These are phyloP conservation scores for Starmerella stigmatis DNA, from an alignment of 805 yeast genomes.

Conservation along the genomic window DNA sequence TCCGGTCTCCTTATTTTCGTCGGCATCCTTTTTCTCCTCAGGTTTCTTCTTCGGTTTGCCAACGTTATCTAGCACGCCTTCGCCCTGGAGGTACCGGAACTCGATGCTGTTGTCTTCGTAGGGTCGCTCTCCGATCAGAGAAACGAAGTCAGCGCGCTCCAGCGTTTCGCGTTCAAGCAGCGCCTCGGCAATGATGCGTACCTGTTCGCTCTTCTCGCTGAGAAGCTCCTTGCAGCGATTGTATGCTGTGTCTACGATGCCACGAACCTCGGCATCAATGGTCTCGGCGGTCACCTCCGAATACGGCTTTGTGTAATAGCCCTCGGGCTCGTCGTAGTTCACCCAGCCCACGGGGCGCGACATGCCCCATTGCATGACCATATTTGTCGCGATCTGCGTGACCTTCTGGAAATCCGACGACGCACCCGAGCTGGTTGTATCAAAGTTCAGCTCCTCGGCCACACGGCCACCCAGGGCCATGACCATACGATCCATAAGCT, in stretches of 20 bases:
- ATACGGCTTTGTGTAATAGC: slow-evolving; percentile 71
- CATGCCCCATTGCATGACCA: slow-evolving; percentile 94
- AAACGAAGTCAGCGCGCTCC: slow-evolving; percentile 88
- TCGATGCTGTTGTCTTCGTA: slow-evolving; percentile 38
- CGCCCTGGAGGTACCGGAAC: slow-evolving; percentile 26
- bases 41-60: slow-evolving; percentile 6
- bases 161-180: slow-evolving; percentile 77
- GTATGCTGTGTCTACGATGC: slow-evolving; percentile 68
- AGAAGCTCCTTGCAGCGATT: slow-evolving; percentile 58
- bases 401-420: slow-evolving; percentile 94
- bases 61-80: slow-evolving; percentile 22
- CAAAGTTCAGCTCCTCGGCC: slow-evolving; percentile 84
- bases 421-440: slow-evolving; percentile 91
- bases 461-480: slow-evolving; percentile 98
- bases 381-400: slow-evolving; percentile 81
- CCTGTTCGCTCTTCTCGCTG: slow-evolving; percentile 58
- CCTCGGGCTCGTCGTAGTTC: slow-evolving; percentile 57
- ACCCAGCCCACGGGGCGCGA: slow-evolving; percentile 77
- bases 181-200: slow-evolving; percentile 79
- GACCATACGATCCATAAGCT: slow-evolving; percentile 79
- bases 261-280: slow-evolving; percentile 74
- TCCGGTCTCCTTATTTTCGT: background rate
- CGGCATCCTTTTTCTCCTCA: slow-evolving; percentile 3
- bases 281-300: slow-evolving; percentile 74
- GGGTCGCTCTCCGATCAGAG: slow-evolving; percentile 81